Evolutionary conservation across 768 basidiomycete genomes (phyloP).

Genomic region (Tulasnella sp.): DNA sequence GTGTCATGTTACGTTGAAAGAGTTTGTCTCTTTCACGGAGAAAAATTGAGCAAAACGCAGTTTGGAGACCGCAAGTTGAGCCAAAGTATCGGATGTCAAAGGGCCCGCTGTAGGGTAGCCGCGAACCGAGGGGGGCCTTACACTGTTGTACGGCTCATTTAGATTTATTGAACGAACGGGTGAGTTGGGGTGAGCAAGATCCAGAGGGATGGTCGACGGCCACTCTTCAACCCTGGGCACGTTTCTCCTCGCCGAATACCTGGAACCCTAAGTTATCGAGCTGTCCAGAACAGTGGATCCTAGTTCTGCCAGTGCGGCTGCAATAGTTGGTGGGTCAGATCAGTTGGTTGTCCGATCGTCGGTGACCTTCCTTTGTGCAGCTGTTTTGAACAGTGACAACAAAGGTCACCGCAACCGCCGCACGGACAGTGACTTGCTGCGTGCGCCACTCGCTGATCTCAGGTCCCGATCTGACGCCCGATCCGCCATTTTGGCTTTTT

Average conservation of each 20-base stretch:
- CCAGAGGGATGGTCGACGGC: not conserved
- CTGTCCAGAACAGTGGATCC: too few relatives aligned
- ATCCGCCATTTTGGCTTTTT: too few relatives aligned
- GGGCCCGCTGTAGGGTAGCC: not conserved
- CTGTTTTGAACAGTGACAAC: too few relatives aligned
- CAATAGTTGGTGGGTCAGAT: too few relatives aligned
- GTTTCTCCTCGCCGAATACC: not conserved
- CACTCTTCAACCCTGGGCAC: not conserved
- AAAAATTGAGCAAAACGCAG: not conserved
- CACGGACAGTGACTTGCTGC: too few relatives aligned
- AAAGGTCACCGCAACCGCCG: too few relatives aligned
- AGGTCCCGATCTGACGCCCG: too few relatives aligned
- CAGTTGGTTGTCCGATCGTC: too few relatives aligned
- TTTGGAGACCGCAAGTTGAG: not conserved
- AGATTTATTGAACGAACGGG: conserved; percentile 8
- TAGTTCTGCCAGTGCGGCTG: too few relatives aligned
- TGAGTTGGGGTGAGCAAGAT: not conserved
- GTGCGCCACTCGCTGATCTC: too few relatives aligned
- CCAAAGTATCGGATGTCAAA: conserved; percentile 1
- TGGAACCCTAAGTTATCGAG: not conserved
- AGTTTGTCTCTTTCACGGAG: not conserved
- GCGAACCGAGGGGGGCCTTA: not conserved
- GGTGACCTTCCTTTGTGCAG: too few relatives aligned
- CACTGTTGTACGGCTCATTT: conserved; percentile 14
- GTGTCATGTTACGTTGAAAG: not conserved